Conservation (phyloP, 1,284 basidiomycete species). For the Apiotrichum akiyoshidainum region DNA sequence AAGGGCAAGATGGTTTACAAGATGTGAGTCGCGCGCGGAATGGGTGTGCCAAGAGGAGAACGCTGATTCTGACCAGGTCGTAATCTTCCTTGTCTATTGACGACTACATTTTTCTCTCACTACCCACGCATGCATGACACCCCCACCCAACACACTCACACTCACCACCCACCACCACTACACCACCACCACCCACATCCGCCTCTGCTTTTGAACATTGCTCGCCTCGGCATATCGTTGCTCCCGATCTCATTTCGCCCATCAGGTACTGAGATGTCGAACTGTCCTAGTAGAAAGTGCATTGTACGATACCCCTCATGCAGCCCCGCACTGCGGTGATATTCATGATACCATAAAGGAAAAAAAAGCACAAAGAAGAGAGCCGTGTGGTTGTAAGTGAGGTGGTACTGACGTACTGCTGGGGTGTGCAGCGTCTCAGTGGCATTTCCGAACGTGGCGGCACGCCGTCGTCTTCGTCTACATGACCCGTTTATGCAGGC, state of each 20-base stretch:
- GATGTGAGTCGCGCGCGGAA: slow-evolving; percentile 48
- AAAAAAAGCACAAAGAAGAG: no score
- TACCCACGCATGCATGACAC: slow-evolving; percentile 7
- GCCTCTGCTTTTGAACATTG: not conserved
- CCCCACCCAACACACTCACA: not conserved
- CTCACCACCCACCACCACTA: not conserved
- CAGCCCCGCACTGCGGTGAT: slow-evolving; percentile 7
- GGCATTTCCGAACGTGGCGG: no score
- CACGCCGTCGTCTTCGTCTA: no score
- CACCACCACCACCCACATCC: not conserved
- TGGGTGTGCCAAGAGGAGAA: slow-evolving; percentile 1
- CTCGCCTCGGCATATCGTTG: not conserved
- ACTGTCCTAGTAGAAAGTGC: slow-evolving; percentile 20
- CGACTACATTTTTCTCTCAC: slow-evolving; percentile 1
- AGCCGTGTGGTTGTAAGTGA: no score
- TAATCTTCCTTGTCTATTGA: slow-evolving; percentile 19
- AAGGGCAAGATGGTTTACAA: slow-evolving; percentile 52
- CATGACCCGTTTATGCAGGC: no score
- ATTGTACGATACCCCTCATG: slow-evolving; percentile 26
- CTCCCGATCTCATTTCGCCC: slow-evolving; percentile 2
- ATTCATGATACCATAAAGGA: not conserved
- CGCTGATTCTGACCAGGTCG: slow-evolving; percentile 44
- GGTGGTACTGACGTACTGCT: no score
- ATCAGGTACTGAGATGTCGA: slow-evolving; percentile 29
- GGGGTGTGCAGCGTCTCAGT: no score